A percentile compares a stretch with the other conserved stretches of the same genome.
Conservation (phyloP, 495 filamentous ascomycete species). For the Aspergillus olivimuriae region DNA sequence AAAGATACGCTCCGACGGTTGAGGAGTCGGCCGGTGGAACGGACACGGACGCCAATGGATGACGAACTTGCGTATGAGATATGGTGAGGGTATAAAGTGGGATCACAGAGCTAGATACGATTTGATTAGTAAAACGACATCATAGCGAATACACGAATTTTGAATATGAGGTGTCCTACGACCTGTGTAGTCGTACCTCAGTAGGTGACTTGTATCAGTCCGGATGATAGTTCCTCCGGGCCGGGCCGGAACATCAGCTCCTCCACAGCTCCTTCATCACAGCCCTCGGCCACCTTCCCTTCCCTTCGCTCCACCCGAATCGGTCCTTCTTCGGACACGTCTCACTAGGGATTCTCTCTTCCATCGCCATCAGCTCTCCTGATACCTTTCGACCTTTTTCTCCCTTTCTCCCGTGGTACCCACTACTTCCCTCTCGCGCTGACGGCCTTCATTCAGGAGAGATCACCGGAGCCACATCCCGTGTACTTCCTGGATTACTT, state of each 20-base stretch:
- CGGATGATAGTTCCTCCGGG: slow-evolving; percentile 12
- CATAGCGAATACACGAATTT: too few relatives aligned
- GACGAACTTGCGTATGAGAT: slow-evolving; percentile 20
- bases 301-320: slow-evolving; percentile 15
- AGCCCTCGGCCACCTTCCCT: slow-evolving; percentile 16
- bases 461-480: slow-evolving; percentile 7
- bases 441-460: slow-evolving; percentile 13
- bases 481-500: slow-evolving; percentile 12
- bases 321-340: slow-evolving; percentile 13
- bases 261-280: slow-evolving; percentile 10
- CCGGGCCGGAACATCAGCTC: slow-evolving; percentile 7
- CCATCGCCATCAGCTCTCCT: background rate
- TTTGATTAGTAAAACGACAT: too few relatives aligned
- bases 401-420: background rate
- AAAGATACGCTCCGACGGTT: slow-evolving; percentile 13
- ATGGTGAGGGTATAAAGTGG: slow-evolving; percentile 4
- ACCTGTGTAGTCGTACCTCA: background rate
- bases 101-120: too few relatives aligned
- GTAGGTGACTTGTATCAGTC: too few relatives aligned
- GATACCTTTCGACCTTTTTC: background rate
- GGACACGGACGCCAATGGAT: slow-evolving; percentile 3
- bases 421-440: slow-evolving; percentile 7
- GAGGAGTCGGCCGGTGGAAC: slow-evolving; percentile 5
- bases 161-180: background rate
- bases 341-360: slow-evolving; percentile 8